Conservation (phyloP, 257 asterid species). For the Fraxinus americana region DNA sequence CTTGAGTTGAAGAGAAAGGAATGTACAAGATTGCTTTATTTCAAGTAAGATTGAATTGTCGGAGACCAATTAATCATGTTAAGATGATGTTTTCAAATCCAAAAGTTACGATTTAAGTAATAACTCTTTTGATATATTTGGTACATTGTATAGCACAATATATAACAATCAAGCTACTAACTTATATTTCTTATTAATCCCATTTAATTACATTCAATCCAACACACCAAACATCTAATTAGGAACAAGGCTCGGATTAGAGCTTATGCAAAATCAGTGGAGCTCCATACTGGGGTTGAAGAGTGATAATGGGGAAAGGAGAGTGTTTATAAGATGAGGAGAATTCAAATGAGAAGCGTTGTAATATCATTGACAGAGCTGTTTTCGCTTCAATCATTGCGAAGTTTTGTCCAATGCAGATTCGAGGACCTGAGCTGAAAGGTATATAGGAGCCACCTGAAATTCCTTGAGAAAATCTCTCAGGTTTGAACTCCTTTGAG, state of each 20-base stretch:
- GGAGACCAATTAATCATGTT: neutral
- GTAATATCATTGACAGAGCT: neutral
- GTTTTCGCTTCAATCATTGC: constrained; percentile 4
- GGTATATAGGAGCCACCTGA: constrained; percentile 14
- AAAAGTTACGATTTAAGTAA: neutral
- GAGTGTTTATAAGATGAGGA: neutral
- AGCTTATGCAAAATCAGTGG: neutral
- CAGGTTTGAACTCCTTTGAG: constrained; percentile 38
- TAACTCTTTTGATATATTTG: too few species aligned
- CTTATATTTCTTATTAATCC: too few species aligned
- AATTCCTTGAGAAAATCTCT: constrained; percentile 40
- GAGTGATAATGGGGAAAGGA: constrained; percentile 6
- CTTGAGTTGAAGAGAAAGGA: neutral
- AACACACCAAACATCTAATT: neutral
- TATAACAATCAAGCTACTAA: too few species aligned
- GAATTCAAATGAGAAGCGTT: neutral
- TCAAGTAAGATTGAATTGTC: neutral
- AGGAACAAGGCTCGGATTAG: neutral
- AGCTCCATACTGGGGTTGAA: constrained; percentile 3
- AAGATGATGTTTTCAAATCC: neutral
- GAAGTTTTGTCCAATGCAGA: constrained; percentile 6
- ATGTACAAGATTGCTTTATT: neutral
- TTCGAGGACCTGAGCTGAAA: neutral
- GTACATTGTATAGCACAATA: too few species aligned
- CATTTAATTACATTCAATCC: neutral